A percentile compares a stretch with the other conserved stretches of the same genome.
Conservation (phyloP, 192 early-diverging fungal genomes). For the Borealophlyctis nickersoniae region DNA sequence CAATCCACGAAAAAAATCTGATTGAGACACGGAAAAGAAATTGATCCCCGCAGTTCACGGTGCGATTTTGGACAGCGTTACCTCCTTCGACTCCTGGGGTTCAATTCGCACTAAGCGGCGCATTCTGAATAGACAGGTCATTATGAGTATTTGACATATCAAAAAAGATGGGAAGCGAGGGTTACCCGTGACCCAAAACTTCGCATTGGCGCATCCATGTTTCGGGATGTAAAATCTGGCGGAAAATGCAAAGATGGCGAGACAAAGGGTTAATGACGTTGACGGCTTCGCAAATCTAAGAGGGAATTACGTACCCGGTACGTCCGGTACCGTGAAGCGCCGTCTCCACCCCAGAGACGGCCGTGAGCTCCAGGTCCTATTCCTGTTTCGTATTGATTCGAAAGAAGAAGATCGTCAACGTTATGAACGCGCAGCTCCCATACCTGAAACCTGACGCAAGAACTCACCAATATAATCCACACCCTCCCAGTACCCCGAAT, state of each 20-base stretch:
- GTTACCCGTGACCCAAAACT: constrained; percentile 23
- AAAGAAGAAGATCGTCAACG: background rate
- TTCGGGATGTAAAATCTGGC: constrained; percentile 25
- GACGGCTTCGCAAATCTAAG: constrained; percentile 2
- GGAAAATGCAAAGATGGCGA: background rate
- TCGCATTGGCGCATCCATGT: constrained; percentile 32
- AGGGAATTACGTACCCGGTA: constrained; percentile 19
- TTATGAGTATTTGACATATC: background rate
- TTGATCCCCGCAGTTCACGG: too few species aligned
- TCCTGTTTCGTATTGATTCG: constrained; percentile 2
- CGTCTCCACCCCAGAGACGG: background rate
- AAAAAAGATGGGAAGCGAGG: background rate
- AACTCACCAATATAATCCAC: constrained; percentile 33
- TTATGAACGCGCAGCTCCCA: too few species aligned
- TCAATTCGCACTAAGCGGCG: constrained; percentile 11
- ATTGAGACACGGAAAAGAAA: too few species aligned
- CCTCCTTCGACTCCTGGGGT: constrained; percentile 3
- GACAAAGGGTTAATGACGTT: background rate
- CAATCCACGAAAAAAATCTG: too few species aligned
- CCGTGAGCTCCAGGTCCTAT: constrained; percentile 45
- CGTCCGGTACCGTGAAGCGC: constrained; percentile 15
- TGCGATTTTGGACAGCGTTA: background rate
- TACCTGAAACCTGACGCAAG: too few species aligned
- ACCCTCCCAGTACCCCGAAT: constrained; percentile 35
- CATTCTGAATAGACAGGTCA: constrained; percentile 2